phyloP scores from a whole-genome alignment of 371 early-diverging fungal species.

The Gilbertella persicaria region DNA sequence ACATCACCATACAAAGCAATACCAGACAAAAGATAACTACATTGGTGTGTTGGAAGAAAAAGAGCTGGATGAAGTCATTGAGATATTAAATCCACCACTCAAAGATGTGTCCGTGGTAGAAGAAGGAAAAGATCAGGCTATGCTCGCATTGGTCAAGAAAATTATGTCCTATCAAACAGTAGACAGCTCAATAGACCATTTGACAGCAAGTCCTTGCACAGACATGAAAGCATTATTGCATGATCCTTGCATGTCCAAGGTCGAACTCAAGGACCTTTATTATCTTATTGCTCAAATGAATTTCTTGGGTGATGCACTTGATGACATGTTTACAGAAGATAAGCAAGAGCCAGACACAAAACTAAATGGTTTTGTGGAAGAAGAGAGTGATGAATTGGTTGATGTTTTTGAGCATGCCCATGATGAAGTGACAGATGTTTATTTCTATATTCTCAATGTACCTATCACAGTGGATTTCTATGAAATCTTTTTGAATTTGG shows the following conservation, averaged over 20 bases:
- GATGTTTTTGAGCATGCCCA: not conserved
- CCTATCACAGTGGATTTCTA: not conserved
- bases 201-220: constrained; percentile 4
- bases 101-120: not conserved
- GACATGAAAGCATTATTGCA: constrained; percentile 8
- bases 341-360: not conserved
- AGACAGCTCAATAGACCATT: not conserved
- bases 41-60: not conserved
- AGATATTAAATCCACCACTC: not conserved
- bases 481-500: not conserved
- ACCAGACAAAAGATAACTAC: not conserved
- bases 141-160: constrained; percentile 3
- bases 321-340: not conserved
- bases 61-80: not conserved
- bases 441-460: constrained; percentile 3
- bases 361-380: not conserved
- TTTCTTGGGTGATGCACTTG: not conserved
- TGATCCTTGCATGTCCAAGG: not conserved
- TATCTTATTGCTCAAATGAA: constrained; percentile 14
- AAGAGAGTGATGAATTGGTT: too few relatives aligned
- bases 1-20: not conserved
- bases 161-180: not conserved
- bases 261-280: constrained; percentile 3
- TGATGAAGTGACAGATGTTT: not conserved
- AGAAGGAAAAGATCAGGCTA: not conserved